A percentile compares a stretch with the other conserved stretches of the same genome.
Evolutionary conservation across 305 asterid species (phyloP).

Genomic region (Euphrasia arctica): DNA sequence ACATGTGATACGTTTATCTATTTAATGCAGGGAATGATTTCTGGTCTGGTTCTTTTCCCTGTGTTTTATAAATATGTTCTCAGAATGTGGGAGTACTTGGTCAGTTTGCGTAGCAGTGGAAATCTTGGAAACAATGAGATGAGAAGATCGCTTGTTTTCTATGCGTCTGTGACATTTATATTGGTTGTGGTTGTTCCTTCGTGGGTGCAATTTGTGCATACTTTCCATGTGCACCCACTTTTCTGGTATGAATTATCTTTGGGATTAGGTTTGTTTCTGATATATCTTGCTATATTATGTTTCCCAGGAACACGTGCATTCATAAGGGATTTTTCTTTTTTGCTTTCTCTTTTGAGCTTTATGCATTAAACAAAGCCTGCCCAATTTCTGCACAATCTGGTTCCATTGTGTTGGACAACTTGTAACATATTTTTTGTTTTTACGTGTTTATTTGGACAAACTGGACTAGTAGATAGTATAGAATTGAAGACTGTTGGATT

Average conservation of each 20-base stretch:
- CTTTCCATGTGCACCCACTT: conserved; percentile 66
- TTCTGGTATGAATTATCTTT: conserved; percentile 52
- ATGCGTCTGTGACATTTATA: conserved; percentile 41
- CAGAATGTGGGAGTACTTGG: conserved; percentile 38
- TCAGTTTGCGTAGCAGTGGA: conserved; percentile 30
- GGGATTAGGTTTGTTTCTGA: conserved; percentile 14
- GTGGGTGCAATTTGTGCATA: conserved; percentile 90
- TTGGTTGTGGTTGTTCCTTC: conserved; percentile 64
- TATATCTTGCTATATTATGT: conserved; percentile 11
- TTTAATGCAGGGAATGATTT: conserved; percentile 64
- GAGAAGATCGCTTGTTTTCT: conserved; percentile 58
- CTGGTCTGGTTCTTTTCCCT: conserved; percentile 80
- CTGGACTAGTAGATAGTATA: neutral
- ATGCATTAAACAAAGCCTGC: conserved; percentile 4
- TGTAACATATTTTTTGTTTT: neutral
- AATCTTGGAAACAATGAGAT: conserved; percentile 41
- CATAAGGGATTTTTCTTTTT: neutral
- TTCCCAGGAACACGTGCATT: conserved; percentile 20
- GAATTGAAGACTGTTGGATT: conserved; percentile 10
- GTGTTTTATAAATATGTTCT: conserved; percentile 48
- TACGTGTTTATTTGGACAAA: conserved; percentile 1
- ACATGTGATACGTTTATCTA: conserved; percentile 21
- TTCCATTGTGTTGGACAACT: neutral
- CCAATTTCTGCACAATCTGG: conserved; percentile 5
- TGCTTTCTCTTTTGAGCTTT: neutral